Conservation (phyloP, 2,329 filamentous ascomycete species). For the Emmonsiellopsis sp. region DNA sequence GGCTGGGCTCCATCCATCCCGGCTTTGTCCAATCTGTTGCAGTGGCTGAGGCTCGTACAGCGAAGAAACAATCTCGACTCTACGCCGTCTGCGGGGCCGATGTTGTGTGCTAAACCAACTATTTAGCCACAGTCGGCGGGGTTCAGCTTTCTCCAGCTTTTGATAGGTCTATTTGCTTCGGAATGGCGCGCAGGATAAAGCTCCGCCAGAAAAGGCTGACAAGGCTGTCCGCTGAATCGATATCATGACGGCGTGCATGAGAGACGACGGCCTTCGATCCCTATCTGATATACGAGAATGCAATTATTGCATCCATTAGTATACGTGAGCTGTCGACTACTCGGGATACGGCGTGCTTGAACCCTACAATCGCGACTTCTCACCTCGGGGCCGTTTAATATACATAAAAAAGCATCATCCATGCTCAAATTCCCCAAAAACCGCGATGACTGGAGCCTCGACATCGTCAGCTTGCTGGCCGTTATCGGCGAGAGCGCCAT, state of each 20-base stretch:
- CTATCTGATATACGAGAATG: too few species aligned
- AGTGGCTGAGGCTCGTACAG: background rate
- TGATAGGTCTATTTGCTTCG: background rate
- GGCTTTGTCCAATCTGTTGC: background rate
- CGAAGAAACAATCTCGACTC: too few species aligned
- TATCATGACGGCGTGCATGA: too few species aligned
- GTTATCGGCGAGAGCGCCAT: conserved; percentile 55
- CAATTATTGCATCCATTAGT: too few species aligned
- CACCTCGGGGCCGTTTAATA: too few species aligned
- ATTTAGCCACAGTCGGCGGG: background rate
- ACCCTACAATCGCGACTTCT: too few species aligned
- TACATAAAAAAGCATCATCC: background rate
- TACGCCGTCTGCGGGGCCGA: too few species aligned
- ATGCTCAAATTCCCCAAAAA: conserved; percentile 4
- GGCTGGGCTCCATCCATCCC: background rate
- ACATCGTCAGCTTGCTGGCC: conserved; percentile 55
- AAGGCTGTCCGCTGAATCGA: too few species aligned
- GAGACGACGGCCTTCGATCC: too few species aligned
- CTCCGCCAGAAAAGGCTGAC: background rate
- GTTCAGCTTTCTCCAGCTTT: background rate
- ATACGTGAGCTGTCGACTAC: too few species aligned
- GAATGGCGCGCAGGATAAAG: background rate
- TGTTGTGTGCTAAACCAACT: too few species aligned
- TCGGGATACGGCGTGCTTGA: too few species aligned
- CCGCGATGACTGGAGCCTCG: conserved; percentile 44